Evolutionary conservation across 768 basidiomycete genomes (phyloP).

Genomic region (Tylopilus cervinicoccineus): DNA sequence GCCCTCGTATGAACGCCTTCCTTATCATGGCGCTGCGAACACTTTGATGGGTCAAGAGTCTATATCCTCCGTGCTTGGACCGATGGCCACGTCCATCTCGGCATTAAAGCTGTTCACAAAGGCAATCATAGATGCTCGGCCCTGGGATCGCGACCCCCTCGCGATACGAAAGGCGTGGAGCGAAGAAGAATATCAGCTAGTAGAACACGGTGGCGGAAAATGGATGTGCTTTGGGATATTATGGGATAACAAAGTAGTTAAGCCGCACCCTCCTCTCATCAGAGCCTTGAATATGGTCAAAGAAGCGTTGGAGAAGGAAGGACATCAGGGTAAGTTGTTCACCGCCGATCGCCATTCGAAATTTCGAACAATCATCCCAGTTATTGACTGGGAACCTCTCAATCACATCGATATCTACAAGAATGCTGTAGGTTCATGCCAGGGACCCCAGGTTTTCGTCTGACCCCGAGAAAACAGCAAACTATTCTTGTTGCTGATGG

Average conservation of each 20-base stretch:
- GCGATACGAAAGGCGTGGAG: constrained; percentile 57
- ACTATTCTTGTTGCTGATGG: constrained; percentile 40
- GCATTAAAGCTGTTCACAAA: constrained; percentile 59
- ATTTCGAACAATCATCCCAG: neutral
- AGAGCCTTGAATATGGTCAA: constrained; percentile 60
- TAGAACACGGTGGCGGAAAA: constrained; percentile 55
- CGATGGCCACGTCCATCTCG: constrained; percentile 57
- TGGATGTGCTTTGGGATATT: constrained; percentile 56
- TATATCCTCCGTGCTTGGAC: constrained; percentile 71
- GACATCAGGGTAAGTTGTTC: constrained; percentile 54
- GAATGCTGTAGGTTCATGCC: constrained; percentile 18
- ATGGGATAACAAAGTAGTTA: constrained; percentile 59
- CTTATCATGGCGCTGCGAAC: constrained; percentile 64
- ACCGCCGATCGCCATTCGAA: neutral
- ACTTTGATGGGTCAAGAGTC: constrained; percentile 71
- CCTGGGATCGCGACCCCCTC: constrained; percentile 68
- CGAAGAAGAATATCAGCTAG: constrained; percentile 53
- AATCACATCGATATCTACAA: constrained; percentile 40
- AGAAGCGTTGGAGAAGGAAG: constrained; percentile 54
- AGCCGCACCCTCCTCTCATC: constrained; percentile 62
- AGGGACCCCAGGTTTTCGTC: neutral
- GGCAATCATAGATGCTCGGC: constrained; percentile 32
- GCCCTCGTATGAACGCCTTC: constrained; percentile 67
- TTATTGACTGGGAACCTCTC: constrained; percentile 67
- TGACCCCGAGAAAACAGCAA: constrained; percentile 24